Evolutionary conservation across 768 basidiomycete genomes (phyloP), one percentile per base, ranked within the genome.

Genomic region (Glaciozyma martinii): DNA sequence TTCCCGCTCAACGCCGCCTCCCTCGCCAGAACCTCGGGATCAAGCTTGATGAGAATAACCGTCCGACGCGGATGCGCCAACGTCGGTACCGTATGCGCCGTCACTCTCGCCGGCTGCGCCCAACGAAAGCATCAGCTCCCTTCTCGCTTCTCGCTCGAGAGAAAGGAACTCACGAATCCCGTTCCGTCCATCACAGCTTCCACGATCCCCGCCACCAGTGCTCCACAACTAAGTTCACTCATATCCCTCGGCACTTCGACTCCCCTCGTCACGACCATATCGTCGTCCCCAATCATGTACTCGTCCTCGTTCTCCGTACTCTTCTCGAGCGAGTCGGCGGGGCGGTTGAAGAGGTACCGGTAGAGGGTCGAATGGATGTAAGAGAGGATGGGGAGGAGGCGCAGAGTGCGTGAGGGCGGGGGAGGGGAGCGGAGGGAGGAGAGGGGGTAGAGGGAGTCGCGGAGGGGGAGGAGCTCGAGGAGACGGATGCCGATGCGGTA

Each of bases 241-340:
- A 99, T 85, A 75, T 99, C 95, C 71, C 84, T 85, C 27, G 95
- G 95, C 19, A 98, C 88, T 37, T 91, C 90, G 66, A 99, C 90
- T 70, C 90, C 82, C 64, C 90, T 85, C 67, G 95, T 93, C 68
- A 97, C 81, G 27, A 86, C 83, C 16, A 95, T 93, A 74, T 93
- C 89, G 76, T 99, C 97, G 80, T 97, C 88, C 65, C 94, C 88
- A 69, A 99, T 88, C 95, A 98, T 98, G 77, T 97, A 99, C 81
- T 99, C 95, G 75, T 98, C 94, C 25, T 89, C 86, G 65, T 94
- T 90, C 76, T 95, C 92, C 0, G 97, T 90, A 70, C 90, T 92
- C 79, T 90, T 88, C 77, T 99, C 93, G 62, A 99, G 85, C 3
- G 88, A 90, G 75, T 97, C 94, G 27, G 95, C 95, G 13, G 90